These are phyloP conservation scores for Pilobolus umbonatus DNA, from an alignment of 192 early-diverging fungal genomes.

Conservation along the genomic window DNA sequence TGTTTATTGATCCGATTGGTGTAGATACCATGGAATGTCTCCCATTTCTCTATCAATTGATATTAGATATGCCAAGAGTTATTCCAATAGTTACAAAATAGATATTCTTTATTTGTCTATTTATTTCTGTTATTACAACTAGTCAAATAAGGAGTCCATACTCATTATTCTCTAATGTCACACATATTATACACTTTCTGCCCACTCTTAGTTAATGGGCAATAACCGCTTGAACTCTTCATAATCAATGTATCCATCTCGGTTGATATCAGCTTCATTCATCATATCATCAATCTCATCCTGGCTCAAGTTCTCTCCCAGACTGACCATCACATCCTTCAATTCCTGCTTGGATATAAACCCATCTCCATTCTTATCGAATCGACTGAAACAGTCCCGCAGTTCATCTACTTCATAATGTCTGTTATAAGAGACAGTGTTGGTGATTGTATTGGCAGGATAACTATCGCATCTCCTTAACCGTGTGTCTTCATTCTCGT, in stretches of 20 bases:
- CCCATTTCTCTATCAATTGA: too few relatives aligned
- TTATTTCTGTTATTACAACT: background rate
- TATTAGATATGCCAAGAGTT: too few relatives aligned
- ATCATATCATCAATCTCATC: conserved; percentile 33
- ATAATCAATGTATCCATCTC: conserved; percentile 34
- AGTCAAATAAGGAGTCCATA: background rate
- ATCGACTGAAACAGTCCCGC: conserved; percentile 20
- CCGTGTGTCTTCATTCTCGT: background rate
- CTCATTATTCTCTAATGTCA: background rate
- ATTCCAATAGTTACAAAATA: too few relatives aligned
- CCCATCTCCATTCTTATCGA: conserved; percentile 32
- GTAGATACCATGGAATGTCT: too few relatives aligned
- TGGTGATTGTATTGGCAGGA: background rate
- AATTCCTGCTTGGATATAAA: conserved; percentile 24
- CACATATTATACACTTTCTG: too few relatives aligned
- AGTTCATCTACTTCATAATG: conserved; percentile 23
- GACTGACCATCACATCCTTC: conserved; percentile 18
- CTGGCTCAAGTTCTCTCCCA: conserved; percentile 18
- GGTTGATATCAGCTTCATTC: conserved; percentile 28
- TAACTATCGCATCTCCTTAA: conserved; percentile 1
- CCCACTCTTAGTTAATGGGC: conserved; percentile 1
- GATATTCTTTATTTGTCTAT: background rate
- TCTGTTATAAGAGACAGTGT: background rate
- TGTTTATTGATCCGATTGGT: too few relatives aligned
- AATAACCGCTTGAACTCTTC: conserved; percentile 33